Evolutionary conservation across 495 filamentous ascomycete species (phyloP), one percentile per base, ranked within the genome.

Genomic region (Penicillium coffeae): DNA sequence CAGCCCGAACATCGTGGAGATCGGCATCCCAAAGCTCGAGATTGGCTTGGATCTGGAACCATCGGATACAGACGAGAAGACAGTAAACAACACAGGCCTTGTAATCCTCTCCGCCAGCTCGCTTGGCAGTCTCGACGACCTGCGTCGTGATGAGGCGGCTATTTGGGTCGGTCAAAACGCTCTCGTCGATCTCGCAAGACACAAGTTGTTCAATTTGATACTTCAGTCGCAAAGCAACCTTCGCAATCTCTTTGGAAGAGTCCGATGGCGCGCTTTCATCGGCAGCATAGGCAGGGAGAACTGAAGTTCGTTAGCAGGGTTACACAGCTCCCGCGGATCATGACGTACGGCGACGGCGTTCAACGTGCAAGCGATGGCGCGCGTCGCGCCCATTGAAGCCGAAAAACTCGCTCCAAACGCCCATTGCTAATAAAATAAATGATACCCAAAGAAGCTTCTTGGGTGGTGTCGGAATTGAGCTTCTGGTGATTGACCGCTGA

Each of bases 21-120:
- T 89, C 86, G 3, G 91, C 82, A 65, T 98, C 90, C 85, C 90
- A 97, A 7, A 96, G 80, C 73, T 97, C 93, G 16, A 85, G 63
- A 15, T 75, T 48, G 9, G 89, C 82, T 66, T 97, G 90, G 14
- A 77, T 80, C 56, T 84, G 84, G 69, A 96, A 98, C 93, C 93
- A 98, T 47, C 84, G 80, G 58, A 92, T 82, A 63, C 88, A 94
- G 18, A 97, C 79, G 1, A 98, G 79, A 48, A 98, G 74, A 46
- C 87, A 90, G 67, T 83, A 95, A 1, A 90, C 82, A 1, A 98
- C 84, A 58, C 90, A 95, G 5, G 84, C 81, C 10, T 73, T 65
- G 51, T 89, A 74, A 13, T 96, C 86, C 5, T 79, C 68, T 8
- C 88, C 88, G 5, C 89, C 93, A 1, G 94, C 92, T 30, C 85